These are phyloP conservation scores for Linnemannia hyalina DNA, from an alignment of 192 early-diverging fungal genomes.

Conservation along the genomic window DNA sequence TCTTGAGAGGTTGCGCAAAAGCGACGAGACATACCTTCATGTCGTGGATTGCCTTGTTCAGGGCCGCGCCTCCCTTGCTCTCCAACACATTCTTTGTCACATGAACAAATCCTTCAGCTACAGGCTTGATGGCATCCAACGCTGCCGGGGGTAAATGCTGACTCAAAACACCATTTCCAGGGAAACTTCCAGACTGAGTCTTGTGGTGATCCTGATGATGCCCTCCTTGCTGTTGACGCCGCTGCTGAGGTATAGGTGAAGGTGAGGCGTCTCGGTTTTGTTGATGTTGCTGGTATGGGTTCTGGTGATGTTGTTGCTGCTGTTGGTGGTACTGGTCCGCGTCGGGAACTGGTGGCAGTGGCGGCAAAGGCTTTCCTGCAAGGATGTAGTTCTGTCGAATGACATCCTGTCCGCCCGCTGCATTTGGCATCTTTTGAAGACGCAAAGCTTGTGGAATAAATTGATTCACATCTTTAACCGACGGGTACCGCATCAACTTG, in stretches of 20 bases:
- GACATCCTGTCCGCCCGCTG: conserved; percentile 63
- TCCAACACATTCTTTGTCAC: conserved; percentile 70
- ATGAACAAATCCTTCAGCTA: conserved; percentile 60
- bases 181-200: conserved; percentile 12
- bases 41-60: conserved; percentile 68
- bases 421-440: conserved; percentile 63
- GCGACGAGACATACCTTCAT: conserved; percentile 32
- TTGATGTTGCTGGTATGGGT: conserved; percentile 25
- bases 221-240: background rate
- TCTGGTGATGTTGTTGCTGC: conserved; percentile 12
- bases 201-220: conserved; percentile 20
- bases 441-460: conserved; percentile 76
- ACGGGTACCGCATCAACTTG: conserved; percentile 73
- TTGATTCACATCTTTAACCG: conserved; percentile 60
- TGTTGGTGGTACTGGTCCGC: conserved; percentile 9
- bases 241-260: conserved; percentile 14
- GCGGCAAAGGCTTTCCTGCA: conserved; percentile 56
- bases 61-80: conserved; percentile 61
- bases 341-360: conserved; percentile 16
- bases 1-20: conserved; percentile 11
- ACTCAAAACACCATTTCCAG: conserved; percentile 58
- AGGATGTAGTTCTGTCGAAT: conserved; percentile 68
- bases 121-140: conserved; percentile 64
- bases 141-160: conserved; percentile 65
- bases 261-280: background rate